Evolutionary conservation across 2,329 filamentous ascomycete genomes (phyloP), one percentile per base, ranked within the genome.

Genomic region (Knufia petricola): DNA sequence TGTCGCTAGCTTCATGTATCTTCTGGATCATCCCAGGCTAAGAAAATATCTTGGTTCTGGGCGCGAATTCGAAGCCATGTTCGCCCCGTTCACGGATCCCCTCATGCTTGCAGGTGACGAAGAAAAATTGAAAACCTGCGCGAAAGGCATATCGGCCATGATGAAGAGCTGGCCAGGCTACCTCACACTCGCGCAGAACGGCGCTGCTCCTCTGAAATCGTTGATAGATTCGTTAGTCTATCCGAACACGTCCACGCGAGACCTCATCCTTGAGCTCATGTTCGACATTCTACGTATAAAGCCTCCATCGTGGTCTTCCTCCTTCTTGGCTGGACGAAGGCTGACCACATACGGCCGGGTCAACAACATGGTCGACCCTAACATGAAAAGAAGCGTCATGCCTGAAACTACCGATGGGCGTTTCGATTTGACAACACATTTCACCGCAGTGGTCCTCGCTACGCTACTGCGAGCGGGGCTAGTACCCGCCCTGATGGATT

Each of bases 281-380:
- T 95, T 94, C 58, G 80, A 83, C 58, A 76, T 82, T 17, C 69
- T 98, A 45, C 81, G 90, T 30, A 95, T 98, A 61, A 96, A 96
- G 58, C 84, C 89, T 50, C 81, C 92, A 37, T 82, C 88, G 7
- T 98, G 92, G 92, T 94, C 92, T 6, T 89, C 87, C 0, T 94
- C 90, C 0, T 98, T 95, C 63, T 76, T 98, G 40, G 92, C 94
- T 30, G 94, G 92, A 6, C 79, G 92, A 55, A 77, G 94, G 51
- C 72, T 98, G 40, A 98, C 94, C 0, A 98, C 92, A 0, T 98
- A 98, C 64, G 90, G 89, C n/a, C 79, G 94, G 59, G 89, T 96
- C 31, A 82, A 87, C 6, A 92, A 87, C 52, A 70, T 96, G 45
- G 74, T 81, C 1, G 73, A 81, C 23, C 66, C 72, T 38, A 70